Evolutionary conservation across 768 basidiomycete genomes (phyloP), one percentile per base, ranked within the genome.

Genomic region (Sporobolomyces phaffii): DNA sequence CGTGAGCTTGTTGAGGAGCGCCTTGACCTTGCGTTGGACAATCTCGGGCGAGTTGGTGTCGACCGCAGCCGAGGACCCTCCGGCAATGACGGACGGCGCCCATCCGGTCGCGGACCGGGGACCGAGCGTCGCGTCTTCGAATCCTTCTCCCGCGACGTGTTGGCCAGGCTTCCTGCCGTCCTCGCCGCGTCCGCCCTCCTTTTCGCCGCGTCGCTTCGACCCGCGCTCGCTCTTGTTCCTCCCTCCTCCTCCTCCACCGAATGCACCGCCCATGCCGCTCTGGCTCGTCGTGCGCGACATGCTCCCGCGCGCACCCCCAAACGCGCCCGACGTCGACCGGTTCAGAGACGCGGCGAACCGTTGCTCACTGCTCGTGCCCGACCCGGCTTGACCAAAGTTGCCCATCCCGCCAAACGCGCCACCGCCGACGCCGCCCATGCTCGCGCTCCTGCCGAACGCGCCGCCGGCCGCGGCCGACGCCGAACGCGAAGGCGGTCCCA

Each of bases 1-100:
- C 18, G 93, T 93, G 40, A 97, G 84, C 80, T 91, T 96, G 83
- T 98, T 94, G 74, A 98, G 86, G 63, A 96, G 80, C 57, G 81
- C 81, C 78, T 88, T 91, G 80, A 96, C 92, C 79, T 93, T 94
- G 58, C 91, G 88, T 73, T 96, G 91, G 31, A 97, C 90, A 68
- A 88, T 79, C 73, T 90, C 90, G 14, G 90, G 87, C 1, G 88
- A 86, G 49, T 90, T 87, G 34, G 50, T 62, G 54, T 54, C 65
- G 34, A 48, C 29, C 26, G n/a, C n/a, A n/a, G 36, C 7, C 18
- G 66, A 64, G 1, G 33, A 41, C 7, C 41, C 50, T 52, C 68
- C 68, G 24, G 48, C 60, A 24, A 62, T 44, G 38, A 65, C 60
- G 34, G 56, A 31, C 15, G 68, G 68, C 3, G 60, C 56, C 68